Evolutionary conservation across 352 stramenopile genomes (phyloP).

Genomic region (Phytophthora europaea): DNA sequence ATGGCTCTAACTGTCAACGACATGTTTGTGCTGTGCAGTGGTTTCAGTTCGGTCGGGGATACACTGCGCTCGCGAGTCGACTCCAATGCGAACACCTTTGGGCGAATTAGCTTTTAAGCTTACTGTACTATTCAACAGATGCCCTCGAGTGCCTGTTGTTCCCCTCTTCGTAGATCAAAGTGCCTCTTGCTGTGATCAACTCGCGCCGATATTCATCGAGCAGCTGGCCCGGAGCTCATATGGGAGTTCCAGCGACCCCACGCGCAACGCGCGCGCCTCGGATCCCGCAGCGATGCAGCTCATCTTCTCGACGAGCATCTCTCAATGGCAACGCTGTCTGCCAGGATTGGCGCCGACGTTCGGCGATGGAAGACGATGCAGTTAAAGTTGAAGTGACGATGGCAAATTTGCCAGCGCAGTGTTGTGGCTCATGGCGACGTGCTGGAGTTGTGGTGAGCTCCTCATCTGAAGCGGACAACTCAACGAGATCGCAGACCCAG

Average conservation of each 20-base stretch:
- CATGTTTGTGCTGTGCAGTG: not conserved
- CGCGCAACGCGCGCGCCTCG: too few relatives aligned
- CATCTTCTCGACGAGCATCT: not conserved
- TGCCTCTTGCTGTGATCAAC: conserved; percentile 11
- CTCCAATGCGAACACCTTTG: not conserved
- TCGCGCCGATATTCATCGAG: not conserved
- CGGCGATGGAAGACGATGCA: conserved; percentile 23
- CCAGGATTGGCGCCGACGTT: conserved; percentile 20
- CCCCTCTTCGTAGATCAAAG: conserved; percentile 15
- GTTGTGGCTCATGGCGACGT: conserved; percentile 14
- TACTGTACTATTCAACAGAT: conserved; percentile 2
- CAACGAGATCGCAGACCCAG: conserved; percentile 11
- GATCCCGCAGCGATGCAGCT: not conserved
- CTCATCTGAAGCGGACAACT: conserved; percentile 12
- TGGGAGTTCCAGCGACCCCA: conserved; percentile 1
- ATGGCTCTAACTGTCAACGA: not conserved
- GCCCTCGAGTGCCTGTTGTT: conserved; percentile 16
- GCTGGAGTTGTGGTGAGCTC: not conserved
- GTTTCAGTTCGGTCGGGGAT: not conserved
- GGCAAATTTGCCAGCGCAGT: not conserved
- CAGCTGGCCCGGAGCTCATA: conserved; percentile 22
- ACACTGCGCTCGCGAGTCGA: not conserved
- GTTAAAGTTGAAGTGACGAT: conserved; percentile 10
- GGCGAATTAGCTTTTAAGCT: not conserved
- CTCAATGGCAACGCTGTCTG: conserved; percentile 5